Conservation (phyloP, 148 eudicot species). For the Rhododendron simsii region DNA sequence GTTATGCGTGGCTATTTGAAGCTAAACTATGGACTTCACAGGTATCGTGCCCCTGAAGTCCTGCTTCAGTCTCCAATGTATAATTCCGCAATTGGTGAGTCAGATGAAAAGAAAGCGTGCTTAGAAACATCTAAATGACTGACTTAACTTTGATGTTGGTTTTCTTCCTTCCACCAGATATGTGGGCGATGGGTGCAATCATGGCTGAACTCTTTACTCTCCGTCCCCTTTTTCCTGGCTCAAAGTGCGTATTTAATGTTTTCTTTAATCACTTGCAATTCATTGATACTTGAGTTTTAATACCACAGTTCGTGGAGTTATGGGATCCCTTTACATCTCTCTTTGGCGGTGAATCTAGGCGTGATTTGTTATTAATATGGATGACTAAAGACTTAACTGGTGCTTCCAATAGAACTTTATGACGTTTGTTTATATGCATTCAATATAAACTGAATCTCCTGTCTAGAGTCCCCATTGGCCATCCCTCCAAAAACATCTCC, state of each 20-base stretch:
- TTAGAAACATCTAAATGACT: not conserved
- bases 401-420: not conserved
- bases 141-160: not conserved
- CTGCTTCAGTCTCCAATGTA: conserved; percentile 78
- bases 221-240: conserved; percentile 88
- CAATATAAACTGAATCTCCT: not conserved
- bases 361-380: not conserved
- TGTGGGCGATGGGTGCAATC: conserved; percentile 99
- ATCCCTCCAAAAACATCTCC: not conserved
- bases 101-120: not conserved
- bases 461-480: not conserved
- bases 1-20: not conserved
- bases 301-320: not conserved
- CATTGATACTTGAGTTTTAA: not conserved
- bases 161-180: conserved; percentile 42
- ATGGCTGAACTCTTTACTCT: conserved; percentile 87
- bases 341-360: not conserved
- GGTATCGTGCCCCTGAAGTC: conserved; percentile 99
- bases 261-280: not conserved
- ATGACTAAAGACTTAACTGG: not conserved
- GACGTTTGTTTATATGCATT: not conserved
- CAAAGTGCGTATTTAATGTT: conserved; percentile 46
- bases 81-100: conserved; percentile 90
- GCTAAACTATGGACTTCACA: conserved; percentile 23
- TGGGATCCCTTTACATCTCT: not conserved